Conservation (phyloP, 768 basidiomycete genomes). For the Mycena belliarum region DNA sequence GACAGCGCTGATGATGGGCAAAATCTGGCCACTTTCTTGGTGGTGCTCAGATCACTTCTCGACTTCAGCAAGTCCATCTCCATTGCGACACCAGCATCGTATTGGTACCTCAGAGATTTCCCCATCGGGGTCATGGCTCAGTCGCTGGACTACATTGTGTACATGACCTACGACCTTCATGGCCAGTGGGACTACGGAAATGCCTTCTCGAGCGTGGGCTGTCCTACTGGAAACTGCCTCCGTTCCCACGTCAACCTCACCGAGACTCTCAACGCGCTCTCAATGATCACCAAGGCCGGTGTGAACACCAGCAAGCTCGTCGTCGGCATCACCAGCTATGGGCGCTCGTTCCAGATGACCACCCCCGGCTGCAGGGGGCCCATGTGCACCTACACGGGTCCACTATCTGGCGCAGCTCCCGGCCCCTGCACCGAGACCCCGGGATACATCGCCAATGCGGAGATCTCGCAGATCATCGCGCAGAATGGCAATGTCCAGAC, state of each 20-base stretch:
- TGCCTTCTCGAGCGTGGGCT: neutral
- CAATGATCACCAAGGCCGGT: conserved; percentile 4
- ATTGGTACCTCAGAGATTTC: conserved; percentile 5
- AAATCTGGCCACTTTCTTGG: neutral
- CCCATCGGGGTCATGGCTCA: neutral
- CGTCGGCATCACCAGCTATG: conserved; percentile 1
- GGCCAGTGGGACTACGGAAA: conserved; percentile 1
- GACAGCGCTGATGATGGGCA: neutral
- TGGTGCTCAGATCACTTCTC: neutral
- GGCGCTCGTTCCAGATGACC: neutral
- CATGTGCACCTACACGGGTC: conserved; percentile 2
- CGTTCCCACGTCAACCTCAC: conserved; percentile 8
- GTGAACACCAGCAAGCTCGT: neutral
- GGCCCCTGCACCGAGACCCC: neutral
- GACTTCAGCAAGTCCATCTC: neutral
- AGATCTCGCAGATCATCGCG: conserved; percentile 2
- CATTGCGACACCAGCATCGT: neutral
- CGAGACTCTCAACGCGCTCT: conserved; percentile 1
- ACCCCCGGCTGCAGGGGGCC: conserved; percentile 1
- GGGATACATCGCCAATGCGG: conserved; percentile 4
- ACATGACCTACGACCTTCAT: conserved; percentile 9
- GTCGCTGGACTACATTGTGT: conserved; percentile 4
- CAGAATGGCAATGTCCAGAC: neutral
- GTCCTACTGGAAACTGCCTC: neutral
- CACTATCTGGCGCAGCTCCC: neutral